Evolutionary conservation across 306 rosid genomes (phyloP).

Genomic region (Inga laurina): DNA sequence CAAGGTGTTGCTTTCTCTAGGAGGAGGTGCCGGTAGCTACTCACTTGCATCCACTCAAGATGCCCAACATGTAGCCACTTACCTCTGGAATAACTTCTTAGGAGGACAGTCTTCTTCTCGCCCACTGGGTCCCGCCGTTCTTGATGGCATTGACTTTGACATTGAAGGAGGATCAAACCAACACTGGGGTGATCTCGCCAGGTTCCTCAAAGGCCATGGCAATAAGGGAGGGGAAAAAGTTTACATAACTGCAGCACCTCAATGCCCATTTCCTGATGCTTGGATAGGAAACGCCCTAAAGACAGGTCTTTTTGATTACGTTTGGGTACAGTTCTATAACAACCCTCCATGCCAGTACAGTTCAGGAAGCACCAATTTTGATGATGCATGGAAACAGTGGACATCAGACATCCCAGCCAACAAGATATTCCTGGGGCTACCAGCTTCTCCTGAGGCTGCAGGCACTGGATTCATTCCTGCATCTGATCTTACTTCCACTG

Average conservation of each 20-base stretch:
- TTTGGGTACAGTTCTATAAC: slow-evolving; percentile 39
- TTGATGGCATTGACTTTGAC: slow-evolving; percentile 36
- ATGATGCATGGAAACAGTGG: slow-evolving; percentile 21
- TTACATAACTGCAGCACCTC: slow-evolving; percentile 47
- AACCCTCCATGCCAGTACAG: slow-evolving; percentile 18
- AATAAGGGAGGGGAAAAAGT: background rate
- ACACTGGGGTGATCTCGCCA: background rate
- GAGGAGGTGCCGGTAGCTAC: slow-evolving; percentile 48
- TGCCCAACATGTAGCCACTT: slow-evolving; percentile 34
- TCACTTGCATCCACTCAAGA: slow-evolving; percentile 37
- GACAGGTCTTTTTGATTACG: slow-evolving; percentile 29
- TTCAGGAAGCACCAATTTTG: slow-evolving; percentile 25
- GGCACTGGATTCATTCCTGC: slow-evolving; percentile 42
- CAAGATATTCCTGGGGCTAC: slow-evolving; percentile 46
- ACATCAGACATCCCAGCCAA: slow-evolving; percentile 19
- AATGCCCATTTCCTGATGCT: slow-evolving; percentile 46
- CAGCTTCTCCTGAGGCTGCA: slow-evolving; percentile 39
- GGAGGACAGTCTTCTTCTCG: slow-evolving; percentile 43
- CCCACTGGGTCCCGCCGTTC: slow-evolving; percentile 49
- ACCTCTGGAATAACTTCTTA: slow-evolving; percentile 52
- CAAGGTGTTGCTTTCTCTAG: slow-evolving; percentile 46
- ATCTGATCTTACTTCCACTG: slow-evolving; percentile 35
- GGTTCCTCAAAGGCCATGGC: background rate
- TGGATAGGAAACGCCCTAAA: slow-evolving; percentile 29
- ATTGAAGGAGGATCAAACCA: slow-evolving; percentile 10